Base-by-base conservation (phyloP, 306 rosid species). In the Lathyrus sativus region DNA sequence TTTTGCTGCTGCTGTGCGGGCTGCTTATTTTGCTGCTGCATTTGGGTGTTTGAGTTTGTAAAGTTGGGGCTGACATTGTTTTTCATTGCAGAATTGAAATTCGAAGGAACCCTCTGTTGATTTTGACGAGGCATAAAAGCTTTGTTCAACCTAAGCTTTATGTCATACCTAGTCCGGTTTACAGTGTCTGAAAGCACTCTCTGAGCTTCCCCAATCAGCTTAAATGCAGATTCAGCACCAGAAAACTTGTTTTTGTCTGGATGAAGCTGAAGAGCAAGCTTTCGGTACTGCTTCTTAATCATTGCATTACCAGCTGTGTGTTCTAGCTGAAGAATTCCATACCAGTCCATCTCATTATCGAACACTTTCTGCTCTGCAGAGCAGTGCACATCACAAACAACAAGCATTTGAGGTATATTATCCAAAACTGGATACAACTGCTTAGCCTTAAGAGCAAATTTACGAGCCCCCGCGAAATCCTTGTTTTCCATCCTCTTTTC, bases 141-240 rank as follows among this genome's bases (percentile, higher is more conserved):
- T 81, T 80, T 81, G 55, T 67, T 72, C n/a, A 28, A 70, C 65
- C 69, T 80, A 39, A 82, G 85, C 77, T 48, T 93, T 76, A 84
- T 50, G 78, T 93, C 97, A 88, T 79, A 81, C 41, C 71, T 11
- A 38, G 61, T 43, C 1, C 99, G 84, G 70, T 84, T 90, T 1
- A 84, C 90, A 59, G 56, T 82, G 79, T 93, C 96, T 75, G 84
- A 79, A 74, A 93, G 96, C 62, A 88, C 79, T 68, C 86, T 86
- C 56, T 90, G 96, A 70, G 99, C 95, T 71, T 93, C 96, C 37
- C 90, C 90, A 31, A 93, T 83, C 74, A 93, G 80, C 92, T 93
- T 90, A 79, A 93, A 93, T 65, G 97, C 97, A 74, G 96, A 89
- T 77, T 93, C 99, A 5, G 97, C 99, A 59, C 97, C 99, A 44